phyloP scores from a whole-genome alignment of 345 rosid species.

The Luvunga scandens region DNA sequence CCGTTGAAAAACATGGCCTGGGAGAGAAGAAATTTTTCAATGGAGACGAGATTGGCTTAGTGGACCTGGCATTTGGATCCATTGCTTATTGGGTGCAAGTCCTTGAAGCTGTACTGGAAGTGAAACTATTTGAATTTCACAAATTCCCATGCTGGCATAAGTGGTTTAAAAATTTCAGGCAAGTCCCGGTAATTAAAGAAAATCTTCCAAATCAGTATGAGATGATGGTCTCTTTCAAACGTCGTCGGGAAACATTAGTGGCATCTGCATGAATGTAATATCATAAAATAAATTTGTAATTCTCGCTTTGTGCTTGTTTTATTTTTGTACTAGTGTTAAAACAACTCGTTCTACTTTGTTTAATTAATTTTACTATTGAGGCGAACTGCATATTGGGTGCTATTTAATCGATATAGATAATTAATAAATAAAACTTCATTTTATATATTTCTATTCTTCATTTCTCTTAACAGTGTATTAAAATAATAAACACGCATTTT shows the following conservation, averaged over 20 bases:
- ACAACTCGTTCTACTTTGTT: too few species aligned
- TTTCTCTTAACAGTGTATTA: too few species aligned
- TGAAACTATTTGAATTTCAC: not conserved
- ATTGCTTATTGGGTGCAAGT: constrained; percentile 15
- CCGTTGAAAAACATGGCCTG: constrained; percentile 16
- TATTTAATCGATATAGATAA: too few species aligned
- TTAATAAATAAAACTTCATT: too few species aligned
- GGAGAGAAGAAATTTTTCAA: constrained; percentile 17
- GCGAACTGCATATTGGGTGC: too few species aligned
- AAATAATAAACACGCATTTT: too few species aligned
- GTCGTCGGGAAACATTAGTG: not conserved
- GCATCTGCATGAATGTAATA: not conserved
- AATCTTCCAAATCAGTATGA: constrained; percentile 13
- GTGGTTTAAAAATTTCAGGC: constrained; percentile 14
- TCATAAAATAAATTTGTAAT: not conserved
- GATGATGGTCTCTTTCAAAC: not conserved
- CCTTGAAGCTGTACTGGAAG: not conserved
- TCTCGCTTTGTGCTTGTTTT: not conserved
- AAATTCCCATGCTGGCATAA: constrained; percentile 15
- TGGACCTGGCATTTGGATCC: constrained; percentile 22
- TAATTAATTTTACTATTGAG: too few species aligned
- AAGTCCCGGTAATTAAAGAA: constrained; percentile 9
- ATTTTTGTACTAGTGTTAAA: not conserved
- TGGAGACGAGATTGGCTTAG: constrained; percentile 16
- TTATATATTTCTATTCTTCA: too few species aligned